These are phyloP conservation scores for Mycena galericulata DNA, from an alignment of 768 basidiomycete species.

Conservation along the genomic window DNA sequence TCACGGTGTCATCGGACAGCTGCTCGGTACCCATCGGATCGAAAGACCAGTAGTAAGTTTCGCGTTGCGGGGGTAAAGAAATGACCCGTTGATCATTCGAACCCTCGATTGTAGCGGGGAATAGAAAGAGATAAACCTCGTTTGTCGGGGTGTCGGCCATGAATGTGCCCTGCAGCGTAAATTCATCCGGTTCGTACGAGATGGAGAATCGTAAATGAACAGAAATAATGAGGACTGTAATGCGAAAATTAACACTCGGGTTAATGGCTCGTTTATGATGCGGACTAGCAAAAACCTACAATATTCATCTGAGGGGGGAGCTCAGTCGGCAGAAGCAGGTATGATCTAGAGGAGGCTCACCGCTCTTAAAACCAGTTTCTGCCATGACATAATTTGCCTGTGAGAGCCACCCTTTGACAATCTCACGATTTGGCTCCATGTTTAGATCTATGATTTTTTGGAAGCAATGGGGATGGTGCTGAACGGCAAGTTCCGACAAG, in stretches of 20 bases:
- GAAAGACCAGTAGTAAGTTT: not conserved
- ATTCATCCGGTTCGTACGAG: not conserved
- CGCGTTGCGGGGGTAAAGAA: not conserved
- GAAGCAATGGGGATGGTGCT: not conserved
- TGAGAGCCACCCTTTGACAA: not conserved
- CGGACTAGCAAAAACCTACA: too few relatives aligned
- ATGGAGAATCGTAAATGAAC: too few relatives aligned
- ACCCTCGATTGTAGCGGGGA: not conserved
- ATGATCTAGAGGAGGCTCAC: too few relatives aligned
- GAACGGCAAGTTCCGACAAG: too few relatives aligned
- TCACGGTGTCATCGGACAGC: not conserved
- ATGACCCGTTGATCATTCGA: not conserved
- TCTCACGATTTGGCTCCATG: not conserved
- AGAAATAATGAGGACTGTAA: too few relatives aligned
- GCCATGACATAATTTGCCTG: not conserved
- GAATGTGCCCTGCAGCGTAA: not conserved
- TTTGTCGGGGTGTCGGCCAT: not conserved
- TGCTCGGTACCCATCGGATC: not conserved
- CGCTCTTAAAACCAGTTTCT: not conserved
- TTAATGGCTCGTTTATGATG: too few relatives aligned
- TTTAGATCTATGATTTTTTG: not conserved
- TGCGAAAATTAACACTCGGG: too few relatives aligned
- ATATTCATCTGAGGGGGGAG: too few relatives aligned
- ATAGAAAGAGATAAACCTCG: not conserved
- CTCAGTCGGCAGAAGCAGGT: too few relatives aligned